Conservation (phyloP, 352 stramenopile species). For the Phytophthora lateralis region DNA sequence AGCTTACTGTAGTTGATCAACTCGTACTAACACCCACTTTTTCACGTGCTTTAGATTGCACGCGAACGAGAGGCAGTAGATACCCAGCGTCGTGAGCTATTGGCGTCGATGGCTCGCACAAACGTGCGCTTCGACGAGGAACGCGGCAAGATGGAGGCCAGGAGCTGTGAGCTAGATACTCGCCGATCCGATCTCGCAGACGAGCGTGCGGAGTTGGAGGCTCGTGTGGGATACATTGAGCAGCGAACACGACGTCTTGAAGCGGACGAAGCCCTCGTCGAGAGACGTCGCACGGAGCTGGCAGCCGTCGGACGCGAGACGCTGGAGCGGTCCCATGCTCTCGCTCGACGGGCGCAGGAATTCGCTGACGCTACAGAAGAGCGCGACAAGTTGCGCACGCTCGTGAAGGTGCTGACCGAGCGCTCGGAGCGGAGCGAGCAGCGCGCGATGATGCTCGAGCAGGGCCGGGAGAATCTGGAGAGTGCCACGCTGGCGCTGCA, state of each 20-base stretch:
- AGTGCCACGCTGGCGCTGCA: slow-evolving; percentile 59
- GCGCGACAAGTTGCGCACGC: slow-evolving; percentile 44
- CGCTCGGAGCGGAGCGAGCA: slow-evolving; percentile 43
- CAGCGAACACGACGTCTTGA: slow-evolving; percentile 55
- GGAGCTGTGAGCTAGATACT: slow-evolving; percentile 60
- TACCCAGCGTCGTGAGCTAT: slow-evolving; percentile 69
- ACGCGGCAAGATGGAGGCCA: slow-evolving; percentile 64
- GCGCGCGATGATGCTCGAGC: slow-evolving; percentile 39
- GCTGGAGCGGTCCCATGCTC: slow-evolving; percentile 56
- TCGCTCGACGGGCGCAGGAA: slow-evolving; percentile 46
- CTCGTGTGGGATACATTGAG: slow-evolving; percentile 47
- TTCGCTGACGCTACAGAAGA: slow-evolving; percentile 43
- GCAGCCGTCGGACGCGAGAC: slow-evolving; percentile 66
- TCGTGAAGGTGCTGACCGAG: slow-evolving; percentile 44
- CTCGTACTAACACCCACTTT: slow-evolving; percentile 4
- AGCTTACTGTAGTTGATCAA: background rate
- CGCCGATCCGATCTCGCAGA: slow-evolving; percentile 62
- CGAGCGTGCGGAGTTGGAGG: slow-evolving; percentile 61
- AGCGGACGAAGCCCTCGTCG: slow-evolving; percentile 51
- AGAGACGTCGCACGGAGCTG: slow-evolving; percentile 58
- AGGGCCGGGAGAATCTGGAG: slow-evolving; percentile 57
- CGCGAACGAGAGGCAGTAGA: slow-evolving; percentile 76
- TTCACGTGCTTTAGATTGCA: slow-evolving; percentile 40
- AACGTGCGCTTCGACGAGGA: slow-evolving; percentile 71
- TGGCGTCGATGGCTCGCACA: slow-evolving; percentile 56